Percentiles rank a stretch among this genome's conserved stretches.
These are phyloP conservation scores for Suillus occidentalis DNA, from an alignment of 768 basidiomycete species.

Conservation along the genomic window DNA sequence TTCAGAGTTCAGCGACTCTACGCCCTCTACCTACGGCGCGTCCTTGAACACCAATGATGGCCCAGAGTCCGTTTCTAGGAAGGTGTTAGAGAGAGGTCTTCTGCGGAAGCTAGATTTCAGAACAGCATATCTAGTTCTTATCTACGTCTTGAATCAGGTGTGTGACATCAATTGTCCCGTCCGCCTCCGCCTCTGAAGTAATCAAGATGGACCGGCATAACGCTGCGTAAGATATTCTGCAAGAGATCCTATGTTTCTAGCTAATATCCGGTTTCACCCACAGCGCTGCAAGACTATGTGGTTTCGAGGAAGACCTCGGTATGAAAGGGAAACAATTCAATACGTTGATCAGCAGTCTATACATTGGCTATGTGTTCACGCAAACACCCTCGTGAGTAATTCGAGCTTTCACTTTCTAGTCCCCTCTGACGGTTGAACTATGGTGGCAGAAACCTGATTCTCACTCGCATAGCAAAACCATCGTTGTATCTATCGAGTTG, in stretches of 20 bases:
- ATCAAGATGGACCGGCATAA: conserved; percentile 64
- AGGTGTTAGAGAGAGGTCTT: conserved; percentile 39
- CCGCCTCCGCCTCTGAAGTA: background rate
- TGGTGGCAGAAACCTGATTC: conserved; percentile 57
- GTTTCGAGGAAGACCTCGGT: conserved; percentile 53
- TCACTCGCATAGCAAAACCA: conserved; percentile 61
- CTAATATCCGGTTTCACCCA: background rate
- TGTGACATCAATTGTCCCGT: conserved; percentile 11
- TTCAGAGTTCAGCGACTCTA: background rate
- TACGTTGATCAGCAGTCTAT: conserved; percentile 58
- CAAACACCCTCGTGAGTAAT: conserved; percentile 62
- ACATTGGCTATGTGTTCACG: conserved; percentile 70
- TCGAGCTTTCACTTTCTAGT: background rate
- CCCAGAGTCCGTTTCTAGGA: conserved; percentile 18
- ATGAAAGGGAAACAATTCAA: conserved; percentile 63
- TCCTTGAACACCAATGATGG: background rate
- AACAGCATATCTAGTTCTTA: conserved; percentile 42
- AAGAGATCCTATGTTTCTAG: background rate
- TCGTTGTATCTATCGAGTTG: conserved; percentile 60
- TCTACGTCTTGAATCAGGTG: conserved; percentile 46
- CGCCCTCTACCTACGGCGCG: background rate
- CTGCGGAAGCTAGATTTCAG: conserved; percentile 40
- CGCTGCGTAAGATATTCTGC: conserved; percentile 45
- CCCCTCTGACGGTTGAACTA: background rate
- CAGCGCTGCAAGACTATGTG: conserved; percentile 68